These are phyloP conservation scores for Glycyrrhiza uralensis DNA, from an alignment of 306 rosid genomes.

Conservation along the genomic window DNA sequence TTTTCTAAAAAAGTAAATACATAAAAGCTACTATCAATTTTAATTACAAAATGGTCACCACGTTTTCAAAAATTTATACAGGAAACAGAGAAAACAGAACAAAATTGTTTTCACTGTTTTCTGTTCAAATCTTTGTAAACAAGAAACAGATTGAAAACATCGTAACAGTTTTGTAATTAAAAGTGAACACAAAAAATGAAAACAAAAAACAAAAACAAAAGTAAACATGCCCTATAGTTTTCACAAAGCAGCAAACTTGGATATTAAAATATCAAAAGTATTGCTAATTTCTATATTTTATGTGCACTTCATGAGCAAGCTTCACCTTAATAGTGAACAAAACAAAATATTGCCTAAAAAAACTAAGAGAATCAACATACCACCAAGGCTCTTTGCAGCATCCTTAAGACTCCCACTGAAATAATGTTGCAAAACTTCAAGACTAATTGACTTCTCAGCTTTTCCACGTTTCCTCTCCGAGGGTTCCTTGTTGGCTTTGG, in stretches of 20 bases:
- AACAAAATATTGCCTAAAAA: not conserved
- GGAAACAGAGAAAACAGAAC: too few species aligned
- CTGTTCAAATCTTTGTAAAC: too few species aligned
- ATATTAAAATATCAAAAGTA: not conserved
- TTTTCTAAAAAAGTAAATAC: too few species aligned
- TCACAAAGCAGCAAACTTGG: not conserved
- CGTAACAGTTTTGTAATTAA: too few species aligned
- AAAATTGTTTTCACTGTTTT: too few species aligned
- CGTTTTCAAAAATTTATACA: too few species aligned
- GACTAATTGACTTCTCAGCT: constrained; percentile 83
- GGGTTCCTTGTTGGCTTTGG: constrained; percentile 49
- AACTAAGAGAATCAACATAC: constrained; percentile 36
- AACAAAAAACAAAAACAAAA: too few species aligned
- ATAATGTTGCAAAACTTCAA: constrained; percentile 75
- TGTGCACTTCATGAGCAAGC: not conserved
- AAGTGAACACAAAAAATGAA: too few species aligned
- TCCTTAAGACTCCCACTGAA: constrained; percentile 92
- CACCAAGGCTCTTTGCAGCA: constrained; percentile 95
- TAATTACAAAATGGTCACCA: too few species aligned
- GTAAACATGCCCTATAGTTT: too few species aligned
- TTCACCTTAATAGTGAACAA: not conserved
- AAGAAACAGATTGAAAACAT: too few species aligned
- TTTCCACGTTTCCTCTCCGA: constrained; percentile 80
- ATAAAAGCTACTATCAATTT: too few species aligned
- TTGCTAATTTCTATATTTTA: not conserved